A percentile compares a stretch with the other conserved stretches of the same genome.
These are phyloP conservation scores for Leptographium wingfieldii DNA, from an alignment of 2,329 filamentous ascomycete genomes.

Conservation along the genomic window DNA sequence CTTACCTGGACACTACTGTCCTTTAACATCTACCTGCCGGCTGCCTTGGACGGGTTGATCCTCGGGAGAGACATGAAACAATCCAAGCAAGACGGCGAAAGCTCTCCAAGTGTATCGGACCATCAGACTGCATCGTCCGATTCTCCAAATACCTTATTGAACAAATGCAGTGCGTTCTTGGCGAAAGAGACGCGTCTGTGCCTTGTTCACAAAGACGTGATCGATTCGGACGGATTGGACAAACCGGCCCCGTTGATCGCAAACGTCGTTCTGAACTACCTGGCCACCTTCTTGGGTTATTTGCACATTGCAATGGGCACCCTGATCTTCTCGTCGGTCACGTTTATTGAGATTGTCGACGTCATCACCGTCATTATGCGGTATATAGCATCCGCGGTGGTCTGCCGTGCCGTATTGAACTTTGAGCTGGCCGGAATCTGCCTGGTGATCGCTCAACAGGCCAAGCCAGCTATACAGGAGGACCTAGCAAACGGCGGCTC, in stretches of 20 bases:
- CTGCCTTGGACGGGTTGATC: too few relatives aligned
- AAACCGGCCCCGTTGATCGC: neutral
- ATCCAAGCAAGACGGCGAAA: too few relatives aligned
- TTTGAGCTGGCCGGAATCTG: slow-evolving; percentile 14
- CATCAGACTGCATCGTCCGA: too few relatives aligned
- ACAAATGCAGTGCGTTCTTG: too few relatives aligned
- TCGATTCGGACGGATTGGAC: neutral
- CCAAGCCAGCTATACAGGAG: too few relatives aligned
- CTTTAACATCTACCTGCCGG: too few relatives aligned
- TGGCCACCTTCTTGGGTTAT: slow-evolving; percentile 1
- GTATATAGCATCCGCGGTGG: slow-evolving; percentile 14
- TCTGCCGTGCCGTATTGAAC: slow-evolving; percentile 15
- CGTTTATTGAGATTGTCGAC: slow-evolving; percentile 15
- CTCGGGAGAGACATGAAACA: too few relatives aligned
- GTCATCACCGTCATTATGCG: slow-evolving; percentile 15
- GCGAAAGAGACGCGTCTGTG: neutral
- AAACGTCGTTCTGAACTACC: neutral
- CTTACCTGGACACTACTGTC: too few relatives aligned
- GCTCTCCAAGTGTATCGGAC: too few relatives aligned
- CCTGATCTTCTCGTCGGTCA: slow-evolving; percentile 15
- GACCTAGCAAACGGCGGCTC: too few relatives aligned
- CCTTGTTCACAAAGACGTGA: neutral
- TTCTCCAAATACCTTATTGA: too few relatives aligned
- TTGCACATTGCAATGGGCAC: slow-evolving; percentile 18
- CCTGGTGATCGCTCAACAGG: neutral